phyloP scores from a whole-genome alignment of 2,329 filamentous ascomycete species.

The Sporothrix brunneoviolacea region DNA sequence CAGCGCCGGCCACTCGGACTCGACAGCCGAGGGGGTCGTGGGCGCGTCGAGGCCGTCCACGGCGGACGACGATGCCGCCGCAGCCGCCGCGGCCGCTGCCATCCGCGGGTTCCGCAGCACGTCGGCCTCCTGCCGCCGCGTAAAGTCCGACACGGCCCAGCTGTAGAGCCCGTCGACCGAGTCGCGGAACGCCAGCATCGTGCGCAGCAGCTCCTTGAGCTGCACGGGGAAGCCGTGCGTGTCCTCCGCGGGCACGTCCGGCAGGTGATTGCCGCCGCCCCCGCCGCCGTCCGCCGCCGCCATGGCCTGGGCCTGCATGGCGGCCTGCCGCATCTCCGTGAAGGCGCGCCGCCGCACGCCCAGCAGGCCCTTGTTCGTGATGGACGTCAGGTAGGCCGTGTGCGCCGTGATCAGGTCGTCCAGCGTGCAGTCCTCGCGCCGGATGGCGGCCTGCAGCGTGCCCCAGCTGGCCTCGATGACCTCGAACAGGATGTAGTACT shows the following conservation, averaged over 20 bases:
- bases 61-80: too few species aligned
- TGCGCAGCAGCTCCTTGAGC: constrained; percentile 83
- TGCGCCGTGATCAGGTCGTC: constrained; percentile 94
- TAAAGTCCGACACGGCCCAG: constrained; percentile 92
- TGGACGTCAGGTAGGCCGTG: constrained; percentile 81
- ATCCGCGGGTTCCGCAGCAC: constrained; percentile 47
- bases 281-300: constrained; percentile 53
- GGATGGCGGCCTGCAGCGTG: constrained; percentile 74
- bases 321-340: constrained; percentile 29
- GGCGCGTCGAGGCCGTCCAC: constrained; percentile 53
- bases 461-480: constrained; percentile 97
- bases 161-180: constrained; percentile 90
- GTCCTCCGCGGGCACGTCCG: constrained; percentile 50
- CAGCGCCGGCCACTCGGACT: constrained; percentile 63
- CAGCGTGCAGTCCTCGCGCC: constrained; percentile 75
- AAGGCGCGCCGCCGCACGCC: constrained; percentile 55
- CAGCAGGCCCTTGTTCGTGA: constrained; percentile 91
- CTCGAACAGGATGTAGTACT: constrained; percentile 98
- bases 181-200: constrained; percentile 91
- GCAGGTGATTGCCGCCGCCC: constrained; percentile 31
- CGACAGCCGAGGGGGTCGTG: constrained; percentile 49
- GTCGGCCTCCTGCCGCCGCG: constrained; percentile 75
- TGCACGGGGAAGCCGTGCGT: constrained; percentile 77
- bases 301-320: constrained; percentile 29
- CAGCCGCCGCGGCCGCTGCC: constrained; percentile 16